These are phyloP conservation scores for Xanthoconium stramineum DNA, from an alignment of 768 basidiomycete species.

Conservation along the genomic window DNA sequence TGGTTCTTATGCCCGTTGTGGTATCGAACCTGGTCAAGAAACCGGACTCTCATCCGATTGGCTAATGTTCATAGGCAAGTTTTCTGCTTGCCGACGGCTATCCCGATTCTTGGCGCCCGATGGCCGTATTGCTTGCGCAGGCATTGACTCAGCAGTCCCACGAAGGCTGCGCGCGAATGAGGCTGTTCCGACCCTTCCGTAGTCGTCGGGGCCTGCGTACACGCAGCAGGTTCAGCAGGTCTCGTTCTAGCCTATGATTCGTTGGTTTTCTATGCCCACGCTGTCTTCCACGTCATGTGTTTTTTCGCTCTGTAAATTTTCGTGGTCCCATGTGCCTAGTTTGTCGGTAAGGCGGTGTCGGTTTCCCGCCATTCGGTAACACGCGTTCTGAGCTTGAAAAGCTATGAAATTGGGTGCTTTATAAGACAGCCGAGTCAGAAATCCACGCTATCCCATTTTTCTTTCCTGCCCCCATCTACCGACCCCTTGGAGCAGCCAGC, in stretches of 20 bases:
- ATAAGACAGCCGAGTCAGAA: constrained; percentile 33
- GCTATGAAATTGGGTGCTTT: constrained; percentile 27
- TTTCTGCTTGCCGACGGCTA: constrained; percentile 8
- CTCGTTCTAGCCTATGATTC: neutral
- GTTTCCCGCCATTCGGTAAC: constrained; percentile 20
- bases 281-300: no score
- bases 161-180: constrained; percentile 1
- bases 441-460: neutral
- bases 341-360: constrained; percentile 18
- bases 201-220: constrained; percentile 9
- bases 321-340: neutral
- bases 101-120: neutral
- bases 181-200: constrained; percentile 13
- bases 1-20: no score
- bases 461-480: constrained; percentile 18
- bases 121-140: constrained; percentile 1
- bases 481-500: constrained; percentile 16
- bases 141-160: constrained; percentile 5
- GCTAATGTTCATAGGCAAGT: constrained; percentile 1
- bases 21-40: neutral
- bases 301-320: neutral
- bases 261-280: no score
- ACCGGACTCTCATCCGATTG: constrained; percentile 14
- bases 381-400: constrained; percentile 37
- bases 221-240: neutral